Evolutionary conservation across 495 filamentous ascomycete species (phyloP).

Genomic region (Podospora fimiseda): DNA sequence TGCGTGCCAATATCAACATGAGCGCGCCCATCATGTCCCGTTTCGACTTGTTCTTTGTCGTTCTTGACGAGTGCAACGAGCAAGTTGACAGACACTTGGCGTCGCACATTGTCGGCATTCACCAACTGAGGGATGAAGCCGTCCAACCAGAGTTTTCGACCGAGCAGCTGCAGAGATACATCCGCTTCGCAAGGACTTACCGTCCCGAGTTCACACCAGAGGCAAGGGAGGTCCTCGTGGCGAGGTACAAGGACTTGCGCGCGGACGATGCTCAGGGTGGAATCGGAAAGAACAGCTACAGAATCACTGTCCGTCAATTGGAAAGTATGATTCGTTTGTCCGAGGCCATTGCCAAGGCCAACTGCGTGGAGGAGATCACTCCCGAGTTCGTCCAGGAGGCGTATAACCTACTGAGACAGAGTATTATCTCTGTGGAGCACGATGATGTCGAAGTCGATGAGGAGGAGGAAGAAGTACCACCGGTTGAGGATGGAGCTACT

Average conservation of each 20-base stretch:
- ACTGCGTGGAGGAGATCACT: conserved; percentile 88
- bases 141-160: conserved; percentile 91
- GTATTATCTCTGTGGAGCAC: conserved; percentile 96
- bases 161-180: conserved; percentile 94
- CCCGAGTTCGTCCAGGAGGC: conserved; percentile 84
- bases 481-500: conserved; percentile 28
- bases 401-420: conserved; percentile 79
- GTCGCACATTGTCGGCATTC: conserved; percentile 89
- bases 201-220: conserved; percentile 85
- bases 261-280: conserved; percentile 93
- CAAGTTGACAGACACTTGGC: conserved; percentile 82
- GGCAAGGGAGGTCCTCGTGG: conserved; percentile 75
- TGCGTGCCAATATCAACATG: conserved; percentile 97
- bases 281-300: conserved; percentile 84
- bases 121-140: conserved; percentile 84
- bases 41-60: conserved; percentile 98
- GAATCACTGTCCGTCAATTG: conserved; percentile 93
- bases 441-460: conserved; percentile 97
- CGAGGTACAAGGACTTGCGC: conserved; percentile 93
- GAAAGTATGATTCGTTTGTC: conserved; percentile 91
- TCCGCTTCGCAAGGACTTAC: conserved; percentile 93
- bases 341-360: conserved; percentile 94
- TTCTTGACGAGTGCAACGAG: conserved; percentile 96
- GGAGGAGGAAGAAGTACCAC: conserved; percentile 52
- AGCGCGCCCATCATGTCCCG: conserved; percentile 96